These are phyloP conservation scores for Kuraishia borneana DNA, from an alignment of 805 yeast species.

Conservation along the genomic window DNA sequence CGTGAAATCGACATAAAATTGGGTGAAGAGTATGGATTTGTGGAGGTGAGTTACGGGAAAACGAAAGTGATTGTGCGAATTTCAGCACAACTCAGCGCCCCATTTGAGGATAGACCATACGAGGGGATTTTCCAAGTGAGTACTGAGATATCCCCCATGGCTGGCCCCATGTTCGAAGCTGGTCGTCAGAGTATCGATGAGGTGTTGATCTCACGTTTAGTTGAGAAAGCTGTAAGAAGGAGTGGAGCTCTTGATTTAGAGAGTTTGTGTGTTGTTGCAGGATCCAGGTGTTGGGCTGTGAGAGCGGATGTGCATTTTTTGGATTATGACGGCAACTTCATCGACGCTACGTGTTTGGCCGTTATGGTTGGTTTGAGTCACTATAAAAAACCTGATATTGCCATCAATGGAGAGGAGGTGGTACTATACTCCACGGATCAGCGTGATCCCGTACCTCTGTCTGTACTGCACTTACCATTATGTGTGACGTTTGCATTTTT, in stretches of 20 bases:
- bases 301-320: slow-evolving; percentile 85
- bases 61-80: slow-evolving; percentile 66
- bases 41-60: slow-evolving; percentile 65
- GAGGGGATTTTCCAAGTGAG: slow-evolving; percentile 82
- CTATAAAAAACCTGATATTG: slow-evolving; percentile 74
- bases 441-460: slow-evolving; percentile 77
- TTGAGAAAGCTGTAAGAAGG: slow-evolving; percentile 86
- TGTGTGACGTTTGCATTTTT: slow-evolving; percentile 85
- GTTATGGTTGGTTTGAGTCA: slow-evolving; percentile 81
- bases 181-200: slow-evolving; percentile 71
- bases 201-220: slow-evolving; percentile 63
- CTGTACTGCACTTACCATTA: slow-evolving; percentile 80
- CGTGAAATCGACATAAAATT: slow-evolving; percentile 55
- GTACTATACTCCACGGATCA: slow-evolving; percentile 64
- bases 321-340: slow-evolving; percentile 86
- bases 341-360: slow-evolving; percentile 85
- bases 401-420: slow-evolving; percentile 54
- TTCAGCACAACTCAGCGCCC: slow-evolving; percentile 65
- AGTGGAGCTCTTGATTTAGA: slow-evolving; percentile 89
- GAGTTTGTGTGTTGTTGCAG: slow-evolving; percentile 82
- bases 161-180: slow-evolving; percentile 74
- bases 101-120: slow-evolving; percentile 85
- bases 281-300: slow-evolving; percentile 82
- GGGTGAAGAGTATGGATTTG: slow-evolving; percentile 71
- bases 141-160: slow-evolving; percentile 86